These are phyloP conservation scores for Mortierella sp. DNA, from an alignment of 371 early-diverging fungal genomes.

Conservation along the genomic window DNA sequence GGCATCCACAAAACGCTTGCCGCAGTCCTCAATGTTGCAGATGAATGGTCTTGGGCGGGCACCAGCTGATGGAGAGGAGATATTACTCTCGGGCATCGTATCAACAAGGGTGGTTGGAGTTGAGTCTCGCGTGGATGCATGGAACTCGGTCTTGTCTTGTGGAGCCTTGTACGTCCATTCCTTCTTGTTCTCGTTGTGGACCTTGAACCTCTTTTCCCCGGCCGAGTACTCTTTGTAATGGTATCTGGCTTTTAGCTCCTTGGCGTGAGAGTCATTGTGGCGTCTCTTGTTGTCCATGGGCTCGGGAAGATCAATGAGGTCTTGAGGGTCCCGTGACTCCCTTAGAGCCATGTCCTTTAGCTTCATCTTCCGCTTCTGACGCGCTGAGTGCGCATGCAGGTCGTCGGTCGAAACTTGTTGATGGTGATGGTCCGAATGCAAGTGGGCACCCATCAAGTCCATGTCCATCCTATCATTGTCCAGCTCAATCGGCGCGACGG, in stretches of 20 bases:
- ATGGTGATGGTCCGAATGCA: slow-evolving; percentile 26
- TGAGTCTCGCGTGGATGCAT: slow-evolving; percentile 31
- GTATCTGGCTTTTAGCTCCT: slow-evolving; percentile 20
- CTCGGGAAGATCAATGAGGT: slow-evolving; percentile 26
- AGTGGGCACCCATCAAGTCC: slow-evolving; percentile 14
- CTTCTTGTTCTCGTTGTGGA: slow-evolving; percentile 19
- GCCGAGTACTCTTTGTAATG: slow-evolving; percentile 6
- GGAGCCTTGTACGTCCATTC: slow-evolving; percentile 13
- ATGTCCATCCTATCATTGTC: slow-evolving; percentile 25
- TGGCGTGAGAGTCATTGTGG: slow-evolving; percentile 7
- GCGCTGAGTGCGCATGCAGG: slow-evolving; percentile 18
- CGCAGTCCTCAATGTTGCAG: slow-evolving; percentile 48
- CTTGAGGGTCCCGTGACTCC: slow-evolving; percentile 46
- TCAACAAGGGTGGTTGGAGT: slow-evolving; percentile 36
- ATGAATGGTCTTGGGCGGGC: slow-evolving; percentile 43
- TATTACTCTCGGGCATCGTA: slow-evolving; percentile 12
- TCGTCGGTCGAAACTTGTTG: slow-evolving; percentile 26
- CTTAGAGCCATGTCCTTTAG: slow-evolving; percentile 48
- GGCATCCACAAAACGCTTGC: slow-evolving; percentile 52
- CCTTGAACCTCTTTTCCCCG: slow-evolving; percentile 19
- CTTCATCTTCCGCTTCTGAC: slow-evolving; percentile 45
- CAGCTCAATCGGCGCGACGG: slow-evolving; percentile 19
- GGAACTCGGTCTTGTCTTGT: slow-evolving; percentile 35
- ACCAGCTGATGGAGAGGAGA: slow-evolving; percentile 19
- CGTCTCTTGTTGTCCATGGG: slow-evolving; percentile 19